Evolutionary conservation across 2,329 filamentous ascomycete species (phyloP).

Genomic region (Chrysoporthe deuterocubensis): DNA sequence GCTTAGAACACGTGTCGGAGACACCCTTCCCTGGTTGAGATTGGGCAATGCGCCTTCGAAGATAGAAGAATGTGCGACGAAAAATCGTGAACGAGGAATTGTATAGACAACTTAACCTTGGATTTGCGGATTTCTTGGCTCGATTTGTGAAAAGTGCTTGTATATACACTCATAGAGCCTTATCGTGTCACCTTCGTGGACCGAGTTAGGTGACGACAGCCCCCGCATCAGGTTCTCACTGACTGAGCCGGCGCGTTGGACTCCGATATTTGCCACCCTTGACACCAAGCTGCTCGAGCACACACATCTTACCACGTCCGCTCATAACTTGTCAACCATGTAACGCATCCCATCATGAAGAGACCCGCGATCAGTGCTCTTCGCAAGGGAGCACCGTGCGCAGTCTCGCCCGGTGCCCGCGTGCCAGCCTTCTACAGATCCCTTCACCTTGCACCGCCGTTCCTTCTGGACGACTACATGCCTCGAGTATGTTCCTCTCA

Average conservation of each 20-base stretch:
- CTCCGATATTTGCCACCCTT: conserved; percentile 13
- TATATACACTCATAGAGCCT: neutral
- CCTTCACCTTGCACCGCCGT: conserved; percentile 64
- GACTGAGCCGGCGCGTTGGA: neutral
- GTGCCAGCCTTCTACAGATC: conserved; percentile 17
- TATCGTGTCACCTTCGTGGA: neutral
- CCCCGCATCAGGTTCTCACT: neutral
- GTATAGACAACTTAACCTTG: neutral
- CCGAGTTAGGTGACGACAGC: neutral
- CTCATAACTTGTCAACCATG: neutral
- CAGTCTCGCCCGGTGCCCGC: neutral
- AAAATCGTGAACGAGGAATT: neutral
- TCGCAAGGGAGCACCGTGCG: conserved; percentile 4
- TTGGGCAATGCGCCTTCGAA: neutral
- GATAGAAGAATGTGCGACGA: neutral
- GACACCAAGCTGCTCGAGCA: neutral
- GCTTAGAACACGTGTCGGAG: neutral
- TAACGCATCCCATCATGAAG: conserved; percentile 9
- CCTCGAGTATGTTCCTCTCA: conserved; percentile 50
- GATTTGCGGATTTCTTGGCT: neutral
- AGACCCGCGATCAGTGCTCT: conserved; percentile 9
- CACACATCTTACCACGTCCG: neutral
- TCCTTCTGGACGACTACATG: conserved; percentile 74
- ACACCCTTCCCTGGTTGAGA: neutral
- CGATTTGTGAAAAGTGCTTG: neutral